phyloP scores from a whole-genome alignment of 495 filamentous ascomycete species.

The Neurospora sp. region DNA sequence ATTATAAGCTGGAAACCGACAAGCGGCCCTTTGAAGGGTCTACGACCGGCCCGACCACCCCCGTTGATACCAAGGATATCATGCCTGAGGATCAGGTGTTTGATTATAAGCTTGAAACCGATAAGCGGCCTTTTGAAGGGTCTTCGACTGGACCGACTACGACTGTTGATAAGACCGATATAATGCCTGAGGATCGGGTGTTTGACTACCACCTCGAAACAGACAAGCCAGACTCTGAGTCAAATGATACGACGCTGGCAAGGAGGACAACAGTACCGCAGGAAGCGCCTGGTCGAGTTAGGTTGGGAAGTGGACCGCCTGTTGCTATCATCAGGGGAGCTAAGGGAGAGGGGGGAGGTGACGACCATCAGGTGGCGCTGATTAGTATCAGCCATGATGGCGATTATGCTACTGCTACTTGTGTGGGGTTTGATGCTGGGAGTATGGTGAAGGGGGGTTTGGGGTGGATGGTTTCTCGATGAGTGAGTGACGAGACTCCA shows the following conservation, averaged over 20 bases:
- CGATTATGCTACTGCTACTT: constrained; percentile 25
- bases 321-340: constrained; percentile 15
- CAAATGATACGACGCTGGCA: not conserved
- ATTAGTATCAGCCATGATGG: constrained; percentile 32
- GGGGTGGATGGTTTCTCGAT: not conserved
- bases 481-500: too few relatives aligned
- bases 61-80: not conserved
- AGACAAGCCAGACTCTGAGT: not conserved
- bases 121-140: not conserved
- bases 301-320: constrained; percentile 6
- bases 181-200: not conserved
- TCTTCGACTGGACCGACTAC: not conserved
- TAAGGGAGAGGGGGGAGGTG: not conserved
- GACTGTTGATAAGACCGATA: not conserved
- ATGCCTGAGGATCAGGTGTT: not conserved
- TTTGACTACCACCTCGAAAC: not conserved
- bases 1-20: not conserved
- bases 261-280: not conserved
- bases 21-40: not conserved
- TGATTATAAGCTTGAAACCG: not conserved
- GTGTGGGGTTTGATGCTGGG: constrained; percentile 13
- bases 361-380: constrained; percentile 10
- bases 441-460: not conserved
- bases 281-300: not conserved
- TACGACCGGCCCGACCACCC: not conserved